These are phyloP conservation scores for Thalassiosira livingstoniorum DNA, from an alignment of 352 stramenopile species.

Conservation along the genomic window DNA sequence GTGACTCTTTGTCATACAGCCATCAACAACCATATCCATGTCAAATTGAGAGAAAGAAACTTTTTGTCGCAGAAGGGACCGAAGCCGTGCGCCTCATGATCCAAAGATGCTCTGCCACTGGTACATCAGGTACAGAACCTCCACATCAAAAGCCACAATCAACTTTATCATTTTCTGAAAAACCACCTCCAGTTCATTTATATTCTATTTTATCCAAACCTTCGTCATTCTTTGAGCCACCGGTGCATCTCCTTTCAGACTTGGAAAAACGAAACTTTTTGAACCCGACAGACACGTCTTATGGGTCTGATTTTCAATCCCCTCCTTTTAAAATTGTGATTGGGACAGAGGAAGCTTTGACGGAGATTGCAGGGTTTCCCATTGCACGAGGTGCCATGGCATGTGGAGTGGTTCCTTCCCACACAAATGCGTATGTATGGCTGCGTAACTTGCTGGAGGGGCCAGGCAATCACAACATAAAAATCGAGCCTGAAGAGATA, in stretches of 20 bases:
- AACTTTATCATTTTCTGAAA: neutral
- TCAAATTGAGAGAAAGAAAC: slow-evolving; percentile 4
- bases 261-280: slow-evolving; percentile 49
- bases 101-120: slow-evolving; percentile 51
- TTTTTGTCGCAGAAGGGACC: slow-evolving; percentile 79
- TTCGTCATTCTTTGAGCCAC: slow-evolving; percentile 70
- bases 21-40: neutral
- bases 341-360: slow-evolving; percentile 60
- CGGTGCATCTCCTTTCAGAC: slow-evolving; percentile 64
- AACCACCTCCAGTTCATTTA: slow-evolving; percentile 41
- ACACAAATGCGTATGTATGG: slow-evolving; percentile 56
- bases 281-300: neutral
- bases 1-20: neutral
- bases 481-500: too few relatives aligned
- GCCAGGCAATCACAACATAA: too few relatives aligned
- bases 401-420: slow-evolving; percentile 66
- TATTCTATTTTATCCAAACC: slow-evolving; percentile 76
- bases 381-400: slow-evolving; percentile 70
- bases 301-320: slow-evolving; percentile 7
- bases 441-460: slow-evolving; percentile 41
- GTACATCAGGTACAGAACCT: neutral
- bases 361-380: slow-evolving; percentile 69
- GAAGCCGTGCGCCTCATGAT: slow-evolving; percentile 77
- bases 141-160: neutral
- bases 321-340: slow-evolving; percentile 75